Evolutionary conservation across 2,329 filamentous ascomycete species (phyloP), one percentile per base, ranked within the genome.

Genomic region (Claviceps digitariae): DNA sequence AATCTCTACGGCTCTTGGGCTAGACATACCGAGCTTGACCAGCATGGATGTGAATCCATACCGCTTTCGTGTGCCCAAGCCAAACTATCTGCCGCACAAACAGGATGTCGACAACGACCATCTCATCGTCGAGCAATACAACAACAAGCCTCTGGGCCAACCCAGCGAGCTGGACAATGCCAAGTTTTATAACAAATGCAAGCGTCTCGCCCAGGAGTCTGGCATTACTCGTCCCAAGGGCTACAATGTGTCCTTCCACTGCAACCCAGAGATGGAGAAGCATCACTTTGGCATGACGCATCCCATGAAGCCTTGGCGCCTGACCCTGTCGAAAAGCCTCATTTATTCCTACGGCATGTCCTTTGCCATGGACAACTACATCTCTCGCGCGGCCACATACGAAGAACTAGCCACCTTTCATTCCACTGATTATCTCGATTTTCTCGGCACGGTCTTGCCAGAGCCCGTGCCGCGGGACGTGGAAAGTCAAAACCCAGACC

Each of bases 281-380:
- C 91, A 97, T 69, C 93, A 98, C 69, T 98, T 98, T 67, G 93
- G 93, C 59, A 86, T 88, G 71, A 90, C 88, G 10, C 93, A 98
- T 73, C 93, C 93, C 21, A 98, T 98, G 93, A 98, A 98, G 69
- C 93, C 93, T 55, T 97, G 93, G 91, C 87, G 93, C 38, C 74
- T 98, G 58, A 96, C 90, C 17, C 78, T 98, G 53, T 94, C 93
- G 54, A 97, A 98, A 68, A 89, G 93, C 62, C 80, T 98, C 48
- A 89, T 98, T 58, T 84, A 94, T 65, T 86, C 89, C 1, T 97
- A 97, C 67, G 93, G 93, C 59, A 88, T 98, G 79, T 90, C 94
- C 62, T 87, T 91, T 63, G 90, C 89, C 57, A 97, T 98, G 93
- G 90, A 97, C 69, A 85, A 91, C 59, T 96, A 94, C 69, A 79